A percentile compares a stretch with the other conserved stretches of the same genome.
phyloP scores from a whole-genome alignment of 495 filamentous ascomycete species.

The Hyaloscypha variabilis region DNA sequence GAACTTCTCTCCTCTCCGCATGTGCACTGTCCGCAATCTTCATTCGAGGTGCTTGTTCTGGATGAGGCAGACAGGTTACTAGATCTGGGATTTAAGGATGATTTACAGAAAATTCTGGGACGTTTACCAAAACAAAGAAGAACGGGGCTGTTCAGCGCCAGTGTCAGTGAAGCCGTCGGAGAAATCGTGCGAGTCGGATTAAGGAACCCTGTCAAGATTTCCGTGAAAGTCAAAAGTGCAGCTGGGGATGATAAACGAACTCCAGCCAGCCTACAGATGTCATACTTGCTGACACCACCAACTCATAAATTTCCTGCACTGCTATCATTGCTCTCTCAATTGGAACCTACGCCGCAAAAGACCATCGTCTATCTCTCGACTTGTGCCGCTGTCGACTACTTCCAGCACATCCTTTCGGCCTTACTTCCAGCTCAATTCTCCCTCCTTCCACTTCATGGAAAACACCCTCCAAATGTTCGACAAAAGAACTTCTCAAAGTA shows the following conservation, averaged over 20 bases:
- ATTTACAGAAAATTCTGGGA: slow-evolving; percentile 81
- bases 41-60: slow-evolving; percentile 86
- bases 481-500: slow-evolving; percentile 83
- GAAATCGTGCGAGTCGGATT: slow-evolving; percentile 91
- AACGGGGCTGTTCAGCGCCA: slow-evolving; percentile 93
- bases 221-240: slow-evolving; percentile 85
- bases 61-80: slow-evolving; percentile 93
- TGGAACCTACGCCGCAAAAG: slow-evolving; percentile 75
- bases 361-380: slow-evolving; percentile 95
- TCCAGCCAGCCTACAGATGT: slow-evolving; percentile 88
- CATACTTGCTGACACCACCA: slow-evolving; percentile 74
- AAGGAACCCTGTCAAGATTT: slow-evolving; percentile 90
- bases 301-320: slow-evolving; percentile 77
- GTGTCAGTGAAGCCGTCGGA: slow-evolving; percentile 86
- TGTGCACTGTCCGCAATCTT: slow-evolving; percentile 85
- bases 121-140: slow-evolving; percentile 89
- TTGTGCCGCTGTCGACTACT: slow-evolving; percentile 94
- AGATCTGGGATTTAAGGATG: slow-evolving; percentile 93
- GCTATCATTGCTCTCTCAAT: slow-evolving; percentile 65
- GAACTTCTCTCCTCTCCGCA: slow-evolving; percentile 90
- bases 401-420: slow-evolving; percentile 70
- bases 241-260: slow-evolving; percentile 83
- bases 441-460: slow-evolving; percentile 85
- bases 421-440: slow-evolving; percentile 65
- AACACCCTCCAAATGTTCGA: slow-evolving; percentile 77